phyloP scores from a whole-genome alignment of 2,329 filamentous ascomycete genomes.

The Aspergillus udagawae region DNA sequence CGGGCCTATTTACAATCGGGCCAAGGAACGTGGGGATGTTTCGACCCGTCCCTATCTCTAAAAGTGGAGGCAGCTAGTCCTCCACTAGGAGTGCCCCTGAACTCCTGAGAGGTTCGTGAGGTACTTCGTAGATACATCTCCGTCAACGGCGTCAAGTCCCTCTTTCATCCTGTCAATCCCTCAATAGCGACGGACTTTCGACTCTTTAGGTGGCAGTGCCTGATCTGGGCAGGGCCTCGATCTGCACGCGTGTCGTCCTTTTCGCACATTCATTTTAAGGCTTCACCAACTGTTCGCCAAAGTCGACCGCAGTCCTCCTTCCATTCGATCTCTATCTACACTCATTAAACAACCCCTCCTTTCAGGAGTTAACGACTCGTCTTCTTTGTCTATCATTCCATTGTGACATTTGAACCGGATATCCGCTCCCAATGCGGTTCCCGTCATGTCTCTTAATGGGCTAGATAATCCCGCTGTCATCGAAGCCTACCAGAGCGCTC shows the following conservation, averaged over 20 bases:
- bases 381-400: background rate
- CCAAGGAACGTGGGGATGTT: conserved; percentile 13
- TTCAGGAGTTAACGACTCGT: background rate
- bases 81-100: conserved; percentile 18
- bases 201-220: background rate
- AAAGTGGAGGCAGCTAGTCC: conserved; percentile 14
- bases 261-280: conserved; percentile 3
- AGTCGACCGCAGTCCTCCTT: background rate
- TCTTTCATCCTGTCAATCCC: background rate
- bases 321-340: conserved; percentile 10
- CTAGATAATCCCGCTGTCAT: conserved; percentile 75
- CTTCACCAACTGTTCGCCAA: background rate
- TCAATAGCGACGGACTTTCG: background rate
- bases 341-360: background rate
- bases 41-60: conserved; percentile 4
- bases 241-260: background rate
- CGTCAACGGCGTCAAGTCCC: background rate
- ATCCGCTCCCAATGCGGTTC: conserved; percentile 31
- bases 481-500: conserved; percentile 77
- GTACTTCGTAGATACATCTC: conserved; percentile 2
- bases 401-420: background rate
- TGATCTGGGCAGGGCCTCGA: background rate
- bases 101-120: conserved; percentile 20
- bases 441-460: conserved; percentile 88
- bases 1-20: background rate